Evolutionary conservation across 1,139 yeast genomes (phyloP).

Genomic region (Suhomyces kunorum): DNA sequence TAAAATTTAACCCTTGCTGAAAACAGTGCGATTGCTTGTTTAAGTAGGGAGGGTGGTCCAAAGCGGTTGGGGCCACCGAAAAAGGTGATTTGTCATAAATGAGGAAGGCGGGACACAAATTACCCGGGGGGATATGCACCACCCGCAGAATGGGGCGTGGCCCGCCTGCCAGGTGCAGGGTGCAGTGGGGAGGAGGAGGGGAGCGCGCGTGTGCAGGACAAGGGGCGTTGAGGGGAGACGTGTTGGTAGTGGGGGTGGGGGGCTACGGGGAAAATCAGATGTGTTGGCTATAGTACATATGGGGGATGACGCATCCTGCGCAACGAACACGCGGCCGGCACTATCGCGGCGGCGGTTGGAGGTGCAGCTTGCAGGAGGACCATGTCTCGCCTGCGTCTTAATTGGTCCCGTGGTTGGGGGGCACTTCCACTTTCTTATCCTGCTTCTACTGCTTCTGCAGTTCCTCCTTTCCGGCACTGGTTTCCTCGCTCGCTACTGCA

Average conservation of each 20-base stretch:
- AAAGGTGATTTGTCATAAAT: conserved; percentile 17
- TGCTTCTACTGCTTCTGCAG: no score
- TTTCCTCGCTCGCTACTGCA: background rate
- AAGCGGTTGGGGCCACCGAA: conserved; percentile 14
- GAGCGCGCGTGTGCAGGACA: background rate
- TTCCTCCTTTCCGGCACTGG: no score
- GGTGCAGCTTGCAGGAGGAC: no score
- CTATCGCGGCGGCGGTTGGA: no score
- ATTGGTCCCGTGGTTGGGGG: no score
- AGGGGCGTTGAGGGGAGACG: background rate
- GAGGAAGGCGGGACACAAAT: conserved; percentile 14
- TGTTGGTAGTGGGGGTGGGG: background rate
- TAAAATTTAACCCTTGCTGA: conserved; percentile 15
- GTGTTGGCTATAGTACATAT: no score
- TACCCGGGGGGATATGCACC: conserved; percentile 9
- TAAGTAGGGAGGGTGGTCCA: conserved; percentile 15
- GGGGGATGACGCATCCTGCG: no score
- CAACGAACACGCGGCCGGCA: no score
- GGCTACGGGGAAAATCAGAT: no score
- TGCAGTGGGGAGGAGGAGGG: conserved; percentile 4
- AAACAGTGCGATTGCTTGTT: conserved; percentile 16
- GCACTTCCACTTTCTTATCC: no score
- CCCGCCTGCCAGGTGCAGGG: background rate
- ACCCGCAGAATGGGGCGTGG: conserved; percentile 4
- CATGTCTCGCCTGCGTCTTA: no score